Evolutionary conservation across 768 basidiomycete species (phyloP).

Genomic region (Boletales sp.): DNA sequence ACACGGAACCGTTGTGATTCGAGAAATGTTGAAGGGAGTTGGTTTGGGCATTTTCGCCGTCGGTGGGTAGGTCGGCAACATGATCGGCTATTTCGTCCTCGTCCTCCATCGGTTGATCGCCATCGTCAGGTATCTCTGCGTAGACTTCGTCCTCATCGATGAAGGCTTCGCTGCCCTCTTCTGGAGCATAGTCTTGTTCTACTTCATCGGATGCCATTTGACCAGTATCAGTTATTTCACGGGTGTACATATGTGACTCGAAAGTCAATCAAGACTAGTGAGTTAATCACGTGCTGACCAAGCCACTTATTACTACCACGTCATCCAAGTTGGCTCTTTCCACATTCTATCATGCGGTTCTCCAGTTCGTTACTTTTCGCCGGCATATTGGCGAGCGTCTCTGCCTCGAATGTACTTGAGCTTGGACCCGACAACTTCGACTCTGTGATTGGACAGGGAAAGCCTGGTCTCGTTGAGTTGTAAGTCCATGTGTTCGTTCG

Average conservation of each 20-base stretch:
- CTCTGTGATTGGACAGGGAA: conserved; percentile 68
- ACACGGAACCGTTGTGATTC: conserved; percentile 74
- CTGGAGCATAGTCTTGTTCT: conserved; percentile 33
- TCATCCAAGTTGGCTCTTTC: conserved; percentile 17
- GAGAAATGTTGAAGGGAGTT: conserved; percentile 70
- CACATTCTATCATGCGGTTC: conserved; percentile 50
- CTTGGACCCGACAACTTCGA: conserved; percentile 77
- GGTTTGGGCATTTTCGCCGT: conserved; percentile 44
- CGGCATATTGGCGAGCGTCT: conserved; percentile 50
- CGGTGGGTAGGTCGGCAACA: conserved; percentile 40
- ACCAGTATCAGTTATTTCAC: conserved; percentile 1
- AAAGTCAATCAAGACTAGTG: too few species aligned
- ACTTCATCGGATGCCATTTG: conserved; percentile 34
- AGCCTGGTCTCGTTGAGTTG: conserved; percentile 89
- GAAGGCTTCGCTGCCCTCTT: conserved; percentile 55
- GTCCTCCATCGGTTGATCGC: conserved; percentile 69
- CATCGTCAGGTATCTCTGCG: conserved; percentile 62
- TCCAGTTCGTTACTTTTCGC: conserved; percentile 53
- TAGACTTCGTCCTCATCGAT: conserved; percentile 65
- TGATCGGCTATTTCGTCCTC: conserved; percentile 55
- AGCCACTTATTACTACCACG: conserved; percentile 27
- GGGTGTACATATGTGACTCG: too few species aligned
- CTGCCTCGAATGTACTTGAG: conserved; percentile 83
- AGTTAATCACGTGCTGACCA: conserved; percentile 16
- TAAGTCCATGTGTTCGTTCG: conserved; percentile 39